Conservation (phyloP, 805 yeast species). For the Starmerella davenportii region DNA sequence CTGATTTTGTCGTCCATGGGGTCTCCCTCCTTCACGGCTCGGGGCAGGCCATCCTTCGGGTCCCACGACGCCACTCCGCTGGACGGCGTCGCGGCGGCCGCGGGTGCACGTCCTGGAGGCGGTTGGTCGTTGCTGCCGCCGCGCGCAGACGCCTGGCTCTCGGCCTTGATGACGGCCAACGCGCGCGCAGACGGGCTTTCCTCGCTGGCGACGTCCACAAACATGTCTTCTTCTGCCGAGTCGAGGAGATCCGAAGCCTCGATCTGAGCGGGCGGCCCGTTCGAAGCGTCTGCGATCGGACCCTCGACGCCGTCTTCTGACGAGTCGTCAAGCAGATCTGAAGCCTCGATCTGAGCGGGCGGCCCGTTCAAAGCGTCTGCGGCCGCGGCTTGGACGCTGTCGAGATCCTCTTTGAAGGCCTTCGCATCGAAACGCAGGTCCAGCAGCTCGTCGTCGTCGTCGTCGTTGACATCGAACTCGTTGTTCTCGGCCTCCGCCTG, state of each 20-base stretch:
- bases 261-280: no score
- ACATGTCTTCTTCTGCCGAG: no score
- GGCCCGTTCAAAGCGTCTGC: background rate
- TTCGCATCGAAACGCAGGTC: background rate
- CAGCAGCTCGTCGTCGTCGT: background rate
- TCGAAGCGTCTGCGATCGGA: no score
- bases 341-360: no score
- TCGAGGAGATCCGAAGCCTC: no score
- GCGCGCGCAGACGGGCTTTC: no score
- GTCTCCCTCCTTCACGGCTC: conserved; percentile 3
- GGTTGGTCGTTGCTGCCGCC: background rate
- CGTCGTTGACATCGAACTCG: background rate
- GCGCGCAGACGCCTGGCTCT: no score
- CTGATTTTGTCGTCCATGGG: conserved; percentile 16
- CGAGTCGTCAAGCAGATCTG: no score
- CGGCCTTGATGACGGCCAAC: no score
- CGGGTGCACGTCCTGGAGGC: background rate
- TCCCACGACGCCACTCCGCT: no score
- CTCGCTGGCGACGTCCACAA: no score
- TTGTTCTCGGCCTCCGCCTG: background rate
- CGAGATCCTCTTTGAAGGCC: background rate
- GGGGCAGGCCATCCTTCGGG: background rate
- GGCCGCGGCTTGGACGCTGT: background rate
- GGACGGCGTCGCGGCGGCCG: background rate
- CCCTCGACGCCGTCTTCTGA: no score